Conservation (phyloP, 768 basidiomycete species). For the Lactarius vividus region DNA sequence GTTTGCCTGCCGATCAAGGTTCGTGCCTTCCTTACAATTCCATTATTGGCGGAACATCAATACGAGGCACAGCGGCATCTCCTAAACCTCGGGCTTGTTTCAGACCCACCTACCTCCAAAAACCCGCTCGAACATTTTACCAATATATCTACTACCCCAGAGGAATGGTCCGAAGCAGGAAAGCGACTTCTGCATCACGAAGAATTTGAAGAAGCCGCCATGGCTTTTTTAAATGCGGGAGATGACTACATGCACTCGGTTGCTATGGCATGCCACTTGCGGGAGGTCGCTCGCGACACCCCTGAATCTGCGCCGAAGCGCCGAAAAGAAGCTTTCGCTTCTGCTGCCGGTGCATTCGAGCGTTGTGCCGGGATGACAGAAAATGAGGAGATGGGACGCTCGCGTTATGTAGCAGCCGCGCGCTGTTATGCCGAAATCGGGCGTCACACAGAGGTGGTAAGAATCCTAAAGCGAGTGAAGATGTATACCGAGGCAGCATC, state of each 20-base stretch:
- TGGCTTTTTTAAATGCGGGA: conserved; percentile 17
- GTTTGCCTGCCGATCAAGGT: conserved; percentile 42
- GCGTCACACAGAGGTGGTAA: conserved; percentile 4
- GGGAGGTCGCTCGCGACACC: conserved; percentile 13
- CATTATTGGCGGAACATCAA: not conserved
- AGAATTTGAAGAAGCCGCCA: conserved; percentile 17
- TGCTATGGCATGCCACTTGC: conserved; percentile 6
- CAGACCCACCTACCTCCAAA: not conserved
- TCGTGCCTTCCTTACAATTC: conserved; percentile 38
- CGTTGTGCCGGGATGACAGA: conserved; percentile 1
- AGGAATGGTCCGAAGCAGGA: conserved; percentile 21
- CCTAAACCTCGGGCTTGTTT: conserved; percentile 5
- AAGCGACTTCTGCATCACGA: conserved; percentile 1
- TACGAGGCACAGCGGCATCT: conserved; percentile 4
- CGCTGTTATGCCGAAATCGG: conserved; percentile 17
- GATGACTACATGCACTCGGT: conserved; percentile 7
- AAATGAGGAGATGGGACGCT: not conserved
- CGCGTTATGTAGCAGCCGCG: conserved; percentile 7
- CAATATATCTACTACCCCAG: not conserved
- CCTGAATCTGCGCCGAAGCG: conserved; percentile 3
- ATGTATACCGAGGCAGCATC: conserved; percentile 21
- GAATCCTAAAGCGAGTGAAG: conserved; percentile 5
- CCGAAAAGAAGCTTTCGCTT: conserved; percentile 11
- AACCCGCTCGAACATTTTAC: conserved; percentile 10
- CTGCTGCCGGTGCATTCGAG: conserved; percentile 5